Conservation (phyloP, 257 asterid species). For the Rubia yunnanensis region DNA sequence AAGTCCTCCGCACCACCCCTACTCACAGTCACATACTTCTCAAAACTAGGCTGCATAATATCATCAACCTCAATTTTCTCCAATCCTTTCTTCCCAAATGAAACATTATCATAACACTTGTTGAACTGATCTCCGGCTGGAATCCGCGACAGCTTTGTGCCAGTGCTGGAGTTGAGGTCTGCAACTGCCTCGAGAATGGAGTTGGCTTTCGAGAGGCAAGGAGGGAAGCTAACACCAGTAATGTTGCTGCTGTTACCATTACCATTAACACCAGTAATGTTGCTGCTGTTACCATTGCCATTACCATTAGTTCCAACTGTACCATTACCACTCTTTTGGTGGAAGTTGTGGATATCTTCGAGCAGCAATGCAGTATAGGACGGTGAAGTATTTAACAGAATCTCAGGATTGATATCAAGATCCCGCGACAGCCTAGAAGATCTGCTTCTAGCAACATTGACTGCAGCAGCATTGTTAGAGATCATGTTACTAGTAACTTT, state of each 20-base stretch:
- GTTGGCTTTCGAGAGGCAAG: constrained; percentile 79
- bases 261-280: not conserved
- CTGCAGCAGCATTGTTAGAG: constrained; percentile 20
- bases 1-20: constrained; percentile 50
- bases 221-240: constrained; percentile 46
- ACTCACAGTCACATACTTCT: constrained; percentile 75
- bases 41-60: constrained; percentile 72
- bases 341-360: constrained; percentile 92
- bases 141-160: constrained; percentile 21
- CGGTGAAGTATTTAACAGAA: constrained; percentile 40
- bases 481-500: constrained; percentile 13
- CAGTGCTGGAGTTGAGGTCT: constrained; percentile 76
- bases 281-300: not conserved
- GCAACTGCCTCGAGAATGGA: constrained; percentile 97
- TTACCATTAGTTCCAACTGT: not conserved
- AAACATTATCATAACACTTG: constrained; percentile 18
- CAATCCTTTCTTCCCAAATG: constrained; percentile 28
- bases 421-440: constrained; percentile 75
- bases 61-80: constrained; percentile 44
- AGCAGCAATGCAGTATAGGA: constrained; percentile 73
- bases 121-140: constrained; percentile 23
- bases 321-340: constrained; percentile 44
- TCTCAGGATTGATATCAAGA: constrained; percentile 57
- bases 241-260: constrained; percentile 7
- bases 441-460: constrained; percentile 52